A percentile compares a stretch with the other conserved stretches of the same genome.
Evolutionary conservation across 768 basidiomycete genomes (phyloP).

Genomic region (Pulveroboletus sp.): DNA sequence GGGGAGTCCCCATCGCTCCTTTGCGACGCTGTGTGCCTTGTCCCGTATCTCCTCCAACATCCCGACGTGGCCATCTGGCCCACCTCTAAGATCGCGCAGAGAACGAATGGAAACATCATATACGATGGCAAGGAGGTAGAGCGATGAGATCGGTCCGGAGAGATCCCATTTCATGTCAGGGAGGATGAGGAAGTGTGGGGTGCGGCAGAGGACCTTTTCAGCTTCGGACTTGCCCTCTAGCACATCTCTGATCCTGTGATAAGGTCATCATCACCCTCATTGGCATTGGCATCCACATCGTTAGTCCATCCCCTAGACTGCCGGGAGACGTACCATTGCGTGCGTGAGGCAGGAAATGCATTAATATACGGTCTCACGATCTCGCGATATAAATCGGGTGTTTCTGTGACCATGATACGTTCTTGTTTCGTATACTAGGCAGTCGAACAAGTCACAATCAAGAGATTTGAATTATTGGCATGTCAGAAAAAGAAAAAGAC

Average conservation of each 20-base stretch:
- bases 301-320: background rate
- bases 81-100: slow-evolving; percentile 63
- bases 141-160: slow-evolving; percentile 50
- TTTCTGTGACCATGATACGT: slow-evolving; percentile 72
- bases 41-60: slow-evolving; percentile 63
- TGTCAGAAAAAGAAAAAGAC: background rate
- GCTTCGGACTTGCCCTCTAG: slow-evolving; percentile 72
- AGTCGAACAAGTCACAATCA: background rate
- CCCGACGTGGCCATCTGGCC: slow-evolving; percentile 48
- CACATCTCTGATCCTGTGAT: slow-evolving; percentile 77
- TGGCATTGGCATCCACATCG: background rate
- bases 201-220: slow-evolving; percentile 64
- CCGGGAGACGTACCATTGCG: slow-evolving; percentile 61
- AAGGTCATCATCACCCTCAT: too few species aligned
- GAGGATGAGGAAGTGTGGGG: slow-evolving; percentile 66
- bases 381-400: slow-evolving; percentile 65
- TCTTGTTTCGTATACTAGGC: slow-evolving; percentile 72
- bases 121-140: slow-evolving; percentile 83
- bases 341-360: slow-evolving; percentile 69
- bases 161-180: slow-evolving; percentile 99
- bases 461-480: background rate
- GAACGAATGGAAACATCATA: slow-evolving; percentile 58
- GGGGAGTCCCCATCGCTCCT: slow-evolving; percentile 62
- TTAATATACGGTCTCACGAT: slow-evolving; percentile 77
- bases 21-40: slow-evolving; percentile 48